Base-by-base conservation (phyloP, 352 stramenopile genomes). In the Aphanomyces invadans region DNA sequence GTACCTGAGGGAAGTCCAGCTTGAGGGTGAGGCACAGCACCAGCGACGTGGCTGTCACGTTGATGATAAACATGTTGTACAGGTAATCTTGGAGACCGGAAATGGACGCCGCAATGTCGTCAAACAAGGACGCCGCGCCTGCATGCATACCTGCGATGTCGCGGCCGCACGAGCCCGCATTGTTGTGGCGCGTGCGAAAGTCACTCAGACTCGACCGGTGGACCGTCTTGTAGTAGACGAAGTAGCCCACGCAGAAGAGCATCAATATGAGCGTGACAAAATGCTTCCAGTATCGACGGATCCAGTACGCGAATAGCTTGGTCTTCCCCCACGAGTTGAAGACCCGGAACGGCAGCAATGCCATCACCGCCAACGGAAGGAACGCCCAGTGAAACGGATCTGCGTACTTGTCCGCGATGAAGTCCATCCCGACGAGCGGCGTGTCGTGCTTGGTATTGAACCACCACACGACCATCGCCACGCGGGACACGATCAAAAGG, bases 21-120 rank as follows among this genome's bases (percentile, higher is more conserved):
- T 90, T 89, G 69, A 92, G 73, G 1, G 81, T 76, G 9, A 90
- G 74, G n/a, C 77, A 76, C 5, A 92, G 71, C 53, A 92, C 88
- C 21, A 83, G 76, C 31, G 80, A 69, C 53, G 87, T 76, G 0
- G 84, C 57, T 2, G 88, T 71, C 0, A 73, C 80, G 64, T 89
- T 86, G 31, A 88, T 73, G 36, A 90, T 66, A 23, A 77, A 88
- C 55, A 84, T 83, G 10, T 74, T 72, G 38, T 83, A 68, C 39
- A 83, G 85, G 56, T 75, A 81, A 59, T 88, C 76, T 63, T 88
- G 88, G 9, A 90, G 62, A 23, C 86, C 62, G 25, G 88, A 71
- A 77, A 79, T 90, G 55, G 78, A 83, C 23, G 75, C 44, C 51
- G 69, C 65, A 15, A 74, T 51, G 15, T 65, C 52, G 0, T 67